Evolutionary conservation across 345 rosid genomes (phyloP), one percentile per base, ranked within the genome.

Genomic region (Clarkia xantiana): DNA sequence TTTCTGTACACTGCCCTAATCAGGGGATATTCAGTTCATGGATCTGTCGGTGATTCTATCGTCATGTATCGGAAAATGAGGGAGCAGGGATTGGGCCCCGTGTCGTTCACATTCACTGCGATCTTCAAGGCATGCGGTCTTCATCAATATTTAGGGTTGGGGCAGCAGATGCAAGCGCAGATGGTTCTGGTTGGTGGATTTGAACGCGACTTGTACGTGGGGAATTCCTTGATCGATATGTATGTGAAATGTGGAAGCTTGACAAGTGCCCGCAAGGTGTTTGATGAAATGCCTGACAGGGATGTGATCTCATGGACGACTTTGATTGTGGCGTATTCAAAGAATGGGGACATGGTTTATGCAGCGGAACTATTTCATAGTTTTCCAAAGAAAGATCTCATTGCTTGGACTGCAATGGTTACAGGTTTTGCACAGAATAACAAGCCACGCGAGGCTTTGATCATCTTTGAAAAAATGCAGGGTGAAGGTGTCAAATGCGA

Each of bases 81-180:
- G 56, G 41, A 40, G 43, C 65, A 68, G 41, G 71, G 69, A 11
- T 19, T 63, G 42, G 60, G 60, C 12, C 95, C 89, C 11, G 73
- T 81, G 44, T 79, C 94, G 0, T 83, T 86, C 68, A 83, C 97
- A 14, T 80, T 85, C 60, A 62, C 95, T 0, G 86, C 95, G 49
- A 69, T 85, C 58, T 64, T 89, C 18, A 89, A 82, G 74, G 84
- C 79, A 22, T 71, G 78, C 15, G 62, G 74, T 0, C 61, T 54
- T 9, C 52, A 44, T 11, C 6, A 54, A 44, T 78, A 81, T 56
- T 70, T 73, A 55, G 42, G 42, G 44, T 66, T 83, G 55, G 91
- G 91, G 45, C 53, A 56, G 48, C 89, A 90, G 71, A 49, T 90
- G 47, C 96, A 90, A 47, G 76, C 67, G 9, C 97, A 90, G 71